phyloP scores from a whole-genome alignment of 2,329 filamentous ascomycete genomes.

The Exophiala viscosa region DNA sequence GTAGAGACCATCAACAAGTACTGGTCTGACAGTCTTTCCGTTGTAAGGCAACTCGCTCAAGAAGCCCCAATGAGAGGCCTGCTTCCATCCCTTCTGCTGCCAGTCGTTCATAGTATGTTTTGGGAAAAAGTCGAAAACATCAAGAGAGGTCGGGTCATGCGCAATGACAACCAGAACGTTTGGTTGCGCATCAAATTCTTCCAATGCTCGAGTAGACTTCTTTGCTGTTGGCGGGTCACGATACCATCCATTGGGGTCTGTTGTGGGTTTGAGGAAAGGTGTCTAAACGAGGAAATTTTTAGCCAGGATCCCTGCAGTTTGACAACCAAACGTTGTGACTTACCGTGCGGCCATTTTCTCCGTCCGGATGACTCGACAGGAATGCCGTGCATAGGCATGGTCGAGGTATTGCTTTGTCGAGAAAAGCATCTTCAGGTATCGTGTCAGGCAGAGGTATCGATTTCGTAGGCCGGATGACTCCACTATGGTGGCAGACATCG shows the following conservation, averaged over 20 bases:
- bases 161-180: constrained; percentile 31
- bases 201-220: constrained; percentile 24
- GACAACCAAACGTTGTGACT: neutral
- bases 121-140: constrained; percentile 26
- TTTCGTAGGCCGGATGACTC: constrained; percentile 31
- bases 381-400: constrained; percentile 29
- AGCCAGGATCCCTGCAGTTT: neutral
- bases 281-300: neutral
- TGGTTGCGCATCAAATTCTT: constrained; percentile 29
- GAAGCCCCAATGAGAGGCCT: constrained; percentile 12
- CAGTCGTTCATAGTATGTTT: constrained; percentile 34
- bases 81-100: constrained; percentile 33
- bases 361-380: constrained; percentile 25
- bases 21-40: neutral
- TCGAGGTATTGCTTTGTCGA: neutral
- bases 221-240: constrained; percentile 24
- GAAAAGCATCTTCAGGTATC: constrained; percentile 5
- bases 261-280: constrained; percentile 1
- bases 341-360: constrained; percentile 1
- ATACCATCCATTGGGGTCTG: constrained; percentile 15
- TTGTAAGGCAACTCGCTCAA: constrained; percentile 7
- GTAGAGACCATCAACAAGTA: neutral
- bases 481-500: constrained; percentile 45
- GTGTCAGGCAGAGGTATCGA: constrained; percentile 29
- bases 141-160: constrained; percentile 29